Evolutionary conservation across 352 stramenopile species (phyloP).

Genomic region (Phytophthora nicotianae): DNA sequence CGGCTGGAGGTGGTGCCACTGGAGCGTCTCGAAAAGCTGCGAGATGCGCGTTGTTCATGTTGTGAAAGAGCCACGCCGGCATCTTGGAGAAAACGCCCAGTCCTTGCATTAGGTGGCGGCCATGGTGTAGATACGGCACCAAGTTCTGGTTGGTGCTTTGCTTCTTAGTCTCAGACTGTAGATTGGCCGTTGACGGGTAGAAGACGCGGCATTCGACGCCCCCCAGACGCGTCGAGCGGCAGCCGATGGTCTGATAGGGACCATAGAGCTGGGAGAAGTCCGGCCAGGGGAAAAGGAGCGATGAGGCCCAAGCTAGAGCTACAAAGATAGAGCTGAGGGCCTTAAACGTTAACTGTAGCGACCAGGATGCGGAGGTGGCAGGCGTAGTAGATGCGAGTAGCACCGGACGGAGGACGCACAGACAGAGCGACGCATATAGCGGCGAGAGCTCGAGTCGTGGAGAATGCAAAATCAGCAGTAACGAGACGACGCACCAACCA

Average conservation of each 20-base stretch:
- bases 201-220: conserved; percentile 71
- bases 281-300: conserved; percentile 59
- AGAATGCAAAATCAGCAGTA: conserved; percentile 41
- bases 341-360: conserved; percentile 6
- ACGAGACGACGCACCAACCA: conserved; percentile 12
- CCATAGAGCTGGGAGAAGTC: conserved; percentile 51
- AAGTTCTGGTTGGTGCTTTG: background rate
- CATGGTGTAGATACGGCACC: conserved; percentile 54
- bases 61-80: conserved; percentile 60
- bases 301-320: conserved; percentile 31
- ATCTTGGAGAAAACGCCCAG: conserved; percentile 55
- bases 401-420: conserved; percentile 1
- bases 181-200: conserved; percentile 49
- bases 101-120: conserved; percentile 53
- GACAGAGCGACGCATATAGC: conserved; percentile 37
- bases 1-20: conserved; percentile 24
- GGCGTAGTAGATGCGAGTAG: conserved; percentile 6
- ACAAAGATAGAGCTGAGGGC: conserved; percentile 12
- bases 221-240: conserved; percentile 39
- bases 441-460: conserved; percentile 36
- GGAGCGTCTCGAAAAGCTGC: conserved; percentile 47
- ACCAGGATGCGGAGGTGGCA: conserved; percentile 10
- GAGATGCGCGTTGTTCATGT: conserved; percentile 55
- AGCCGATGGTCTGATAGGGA: conserved; percentile 52
- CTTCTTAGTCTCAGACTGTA: background rate